Evolutionary conservation across 106 monocot genomes (phyloP).

Genomic region (Alisma plantagoaquatica): DNA sequence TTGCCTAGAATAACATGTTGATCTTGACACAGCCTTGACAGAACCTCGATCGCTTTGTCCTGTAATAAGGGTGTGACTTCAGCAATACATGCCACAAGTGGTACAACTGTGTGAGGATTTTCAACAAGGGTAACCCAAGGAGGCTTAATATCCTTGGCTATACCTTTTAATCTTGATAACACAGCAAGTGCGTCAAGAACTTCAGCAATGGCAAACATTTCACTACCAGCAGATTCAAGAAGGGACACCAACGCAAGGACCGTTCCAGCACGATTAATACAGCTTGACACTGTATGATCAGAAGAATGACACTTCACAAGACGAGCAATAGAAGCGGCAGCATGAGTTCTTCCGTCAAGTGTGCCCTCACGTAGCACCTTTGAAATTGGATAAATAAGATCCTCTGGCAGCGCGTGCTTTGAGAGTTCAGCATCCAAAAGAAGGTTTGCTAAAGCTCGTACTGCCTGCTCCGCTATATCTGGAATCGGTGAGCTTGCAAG

Average conservation of each 20-base stretch:
- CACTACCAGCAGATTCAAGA: conserved; percentile 56
- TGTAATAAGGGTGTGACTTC: conserved; percentile 46
- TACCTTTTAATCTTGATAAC: conserved; percentile 50
- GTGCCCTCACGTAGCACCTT: conserved; percentile 73
- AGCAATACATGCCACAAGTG: conserved; percentile 71
- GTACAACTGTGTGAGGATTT: conserved; percentile 51
- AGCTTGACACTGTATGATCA: conserved; percentile 33
- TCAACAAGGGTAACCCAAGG: conserved; percentile 59
- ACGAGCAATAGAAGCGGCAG: conserved; percentile 79
- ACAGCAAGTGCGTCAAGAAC: conserved; percentile 80
- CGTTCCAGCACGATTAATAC: conserved; percentile 57
- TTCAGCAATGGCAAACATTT: conserved; percentile 65
- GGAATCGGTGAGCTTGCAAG: conserved; percentile 68
- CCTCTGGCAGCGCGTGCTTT: conserved; percentile 42
- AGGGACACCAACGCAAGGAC: conserved; percentile 77
- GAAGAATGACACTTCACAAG: conserved; percentile 50
- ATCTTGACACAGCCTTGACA: conserved; percentile 66
- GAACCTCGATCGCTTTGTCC: conserved; percentile 85
- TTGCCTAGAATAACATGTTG: conserved; percentile 55
- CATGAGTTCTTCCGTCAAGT: conserved; percentile 77
- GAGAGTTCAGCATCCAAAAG: conserved; percentile 69
- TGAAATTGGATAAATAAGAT: conserved; percentile 62
- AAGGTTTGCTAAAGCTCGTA: conserved; percentile 84
- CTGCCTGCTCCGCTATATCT: conserved; percentile 86
- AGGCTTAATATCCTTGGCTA: conserved; percentile 26